A percentile compares a stretch with the other conserved stretches of the same genome.
Conservation (phyloP, 2,329 filamentous ascomycete genomes). For the Graphilbum fragrans region DNA sequence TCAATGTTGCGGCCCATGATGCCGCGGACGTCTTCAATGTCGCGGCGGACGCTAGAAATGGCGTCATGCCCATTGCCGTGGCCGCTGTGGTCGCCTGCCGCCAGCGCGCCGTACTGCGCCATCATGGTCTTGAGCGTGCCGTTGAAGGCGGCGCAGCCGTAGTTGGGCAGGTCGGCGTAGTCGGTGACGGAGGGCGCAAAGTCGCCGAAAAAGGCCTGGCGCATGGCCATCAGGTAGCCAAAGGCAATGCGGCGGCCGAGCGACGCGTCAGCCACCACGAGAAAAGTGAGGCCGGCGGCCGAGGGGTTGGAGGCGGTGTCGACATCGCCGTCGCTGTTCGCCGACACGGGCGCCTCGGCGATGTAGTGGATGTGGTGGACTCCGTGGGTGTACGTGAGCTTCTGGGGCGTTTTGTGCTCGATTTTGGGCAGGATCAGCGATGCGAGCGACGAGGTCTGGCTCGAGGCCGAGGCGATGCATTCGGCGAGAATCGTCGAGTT, state of each 20-base stretch:
- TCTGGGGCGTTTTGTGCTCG: conserved; percentile 64
- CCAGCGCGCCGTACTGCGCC: conserved; percentile 62
- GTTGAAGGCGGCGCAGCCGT: conserved; percentile 86
- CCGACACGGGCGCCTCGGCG: conserved; percentile 63
- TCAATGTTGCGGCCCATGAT: conserved; percentile 97
- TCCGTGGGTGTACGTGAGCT: conserved; percentile 90
- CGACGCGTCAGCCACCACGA: conserved; percentile 72
- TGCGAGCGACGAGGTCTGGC: conserved; percentile 74
- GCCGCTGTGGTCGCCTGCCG: conserved; percentile 57
- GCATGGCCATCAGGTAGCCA: conserved; percentile 82
- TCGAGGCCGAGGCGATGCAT: conserved; percentile 76
- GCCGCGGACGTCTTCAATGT: conserved; percentile 84
- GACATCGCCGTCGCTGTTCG: conserved; percentile 39
- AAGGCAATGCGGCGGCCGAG: conserved; percentile 85
- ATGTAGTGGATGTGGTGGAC: conserved; percentile 93
- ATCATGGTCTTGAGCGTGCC: conserved; percentile 63
- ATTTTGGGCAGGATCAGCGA: conserved; percentile 95
- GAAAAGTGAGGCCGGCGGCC: conserved; percentile 77
- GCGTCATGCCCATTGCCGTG: conserved; percentile 50
- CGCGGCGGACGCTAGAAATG: conserved; percentile 67
- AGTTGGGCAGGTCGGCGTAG: conserved; percentile 69
- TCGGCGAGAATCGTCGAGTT: conserved; percentile 87
- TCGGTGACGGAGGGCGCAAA: conserved; percentile 57
- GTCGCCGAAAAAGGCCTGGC: conserved; percentile 68
- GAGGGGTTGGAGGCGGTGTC: conserved; percentile 42